Evolutionary conservation across 1,284 basidiomycete species (phyloP), one percentile per base, ranked within the genome.

Genomic region (Phylloporus gajari): DNA sequence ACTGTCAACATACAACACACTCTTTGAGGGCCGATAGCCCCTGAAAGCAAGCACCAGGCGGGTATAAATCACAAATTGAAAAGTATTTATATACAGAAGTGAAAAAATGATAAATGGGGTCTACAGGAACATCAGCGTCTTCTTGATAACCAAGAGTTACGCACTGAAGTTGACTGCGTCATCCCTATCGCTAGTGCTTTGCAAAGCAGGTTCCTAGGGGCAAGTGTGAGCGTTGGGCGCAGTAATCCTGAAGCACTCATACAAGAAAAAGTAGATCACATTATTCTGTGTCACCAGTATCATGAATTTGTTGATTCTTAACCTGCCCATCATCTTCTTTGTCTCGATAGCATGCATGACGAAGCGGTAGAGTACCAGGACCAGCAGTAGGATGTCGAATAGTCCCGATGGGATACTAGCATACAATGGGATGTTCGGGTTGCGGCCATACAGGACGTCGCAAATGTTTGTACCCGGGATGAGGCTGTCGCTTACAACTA

Each of bases 201-300:
- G 42, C 56, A n/a, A 11, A 12, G 15, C 15, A 76, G 35, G 56
- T 69, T 74, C 46, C 74, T 74, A 44, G 2, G 9, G 12, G 42
- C 67, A 21, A 11, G 27, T 5, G 42, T 67, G 35, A 74, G 61
- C 17, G 15, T 27, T 61, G 21, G 12, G 17, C 17, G 8, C 25
- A 9, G n/a, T 12, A 42, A 44, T 30, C n/a, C n/a, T 38, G 13
- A 21, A 5, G 38, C 72, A 4, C 30, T 30, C 69, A 23, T 30
- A 75, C 74, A 75, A 53, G 56, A 75, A 7, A 38, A 75, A 75
- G 38, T 75, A 75, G 42, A 75, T 30, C 17, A 44, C 44, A 42
- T 56, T 74, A 40, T 75, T 68, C 21, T 72, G 51, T 3, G 74
- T 44, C 1, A 75, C 58, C 8, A 75, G 38, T 38, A 2, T 44